Base-by-base conservation (phyloP, 176 grass and related monocot species). In the Oryza glumipatula region DNA sequence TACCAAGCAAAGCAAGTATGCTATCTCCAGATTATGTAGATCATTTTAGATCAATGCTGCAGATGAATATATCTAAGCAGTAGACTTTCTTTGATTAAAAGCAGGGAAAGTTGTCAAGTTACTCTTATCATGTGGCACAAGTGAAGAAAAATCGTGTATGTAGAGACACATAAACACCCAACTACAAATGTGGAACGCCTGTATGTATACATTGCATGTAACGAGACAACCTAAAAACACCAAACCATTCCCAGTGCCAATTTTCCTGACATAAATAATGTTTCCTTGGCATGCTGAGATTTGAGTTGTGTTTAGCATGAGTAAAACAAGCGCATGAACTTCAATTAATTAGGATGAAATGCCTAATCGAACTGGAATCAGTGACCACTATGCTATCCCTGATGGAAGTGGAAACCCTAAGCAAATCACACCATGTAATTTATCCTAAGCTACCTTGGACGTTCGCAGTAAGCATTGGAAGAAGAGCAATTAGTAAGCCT, bases 1-100 rank as follows among this genome's bases (percentile, higher is more conserved):
- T 83, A 88, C 23, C 19, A 79, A 7, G 64, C 1, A 44, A 84
- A 84, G 39, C 22, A 44, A 44, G 43, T 44, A 44, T 44, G 43
- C 10, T 56, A 63, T 11, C 11, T 24, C 7, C 41, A 6, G 43
- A 72, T 45, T n/a, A 46, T 72, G 41, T 38, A 10, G 9, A 84
- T 67, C 51, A 84, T 28, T 17, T 17, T 41, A 66, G 22, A 67
- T 11, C 44, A 47, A 67, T 3, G 19, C 22, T 22, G 30, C 10
- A 14, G 4, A 24, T 43, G 45, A 65, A 22, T 41, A 22, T 39
- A 78, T 10, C 58, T 43, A 45, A 65, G 19, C 22, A 46, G 16
- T 45, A 28, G 16, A 3, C 39, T 17, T 45, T 23, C 3, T 32
- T 79, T 79, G 4, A 32, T 32, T 79, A 24, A 79, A 79, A 33